Base-by-base conservation (phyloP, 768 basidiomycete species). In the Candolleomyces efflorescens region DNA sequence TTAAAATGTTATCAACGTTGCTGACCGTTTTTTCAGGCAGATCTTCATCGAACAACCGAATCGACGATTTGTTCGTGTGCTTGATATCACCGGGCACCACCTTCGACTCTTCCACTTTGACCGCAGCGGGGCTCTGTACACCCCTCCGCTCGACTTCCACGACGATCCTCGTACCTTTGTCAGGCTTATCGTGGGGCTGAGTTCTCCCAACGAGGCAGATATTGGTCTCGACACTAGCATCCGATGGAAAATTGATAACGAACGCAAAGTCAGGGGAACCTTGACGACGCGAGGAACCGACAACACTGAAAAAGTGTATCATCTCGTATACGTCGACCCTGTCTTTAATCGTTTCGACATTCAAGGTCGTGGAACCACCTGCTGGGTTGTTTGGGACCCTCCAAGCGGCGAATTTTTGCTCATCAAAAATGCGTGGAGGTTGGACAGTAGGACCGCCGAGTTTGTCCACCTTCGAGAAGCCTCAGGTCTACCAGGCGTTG, bases 71-170 rank as follows among this genome's bases (percentile, higher is more conserved):
- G 38, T 43, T 27, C 4, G 56, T 11, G 39, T 26, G 18, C 49
- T 58, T 24, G 20, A 51, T 24, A 10, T 58, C 12, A 51, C 49
- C 13, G 43, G 32, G 38, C 51, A 26, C 20, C 48, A 22, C 37
- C 3, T 52, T 26, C 56, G 56, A 5, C 41, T 58, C n/a, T 17
- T 51, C 7, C 56, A 58, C 12, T 58, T 7, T 39, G 56, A 58
- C 49, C 36, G 56, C 4, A 24, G 38, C 37, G 56, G 56, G 2
- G 36, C 13, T n/a, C 22, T 51, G 18, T 39, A 51, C 22, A 38
- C 56, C 15, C 18, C 22, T 2, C 23, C 15, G 17, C 3, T 51
- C 49, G 22, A 58, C 49, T 22, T 58, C n/a, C 56, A 58, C 36
- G 17, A 50, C 13, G 23, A 58, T 18, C 43, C 56, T 3, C 6